These are phyloP conservation scores for Ganoderma multipileum DNA, from an alignment of 1,284 basidiomycete genomes.

Conservation along the genomic window DNA sequence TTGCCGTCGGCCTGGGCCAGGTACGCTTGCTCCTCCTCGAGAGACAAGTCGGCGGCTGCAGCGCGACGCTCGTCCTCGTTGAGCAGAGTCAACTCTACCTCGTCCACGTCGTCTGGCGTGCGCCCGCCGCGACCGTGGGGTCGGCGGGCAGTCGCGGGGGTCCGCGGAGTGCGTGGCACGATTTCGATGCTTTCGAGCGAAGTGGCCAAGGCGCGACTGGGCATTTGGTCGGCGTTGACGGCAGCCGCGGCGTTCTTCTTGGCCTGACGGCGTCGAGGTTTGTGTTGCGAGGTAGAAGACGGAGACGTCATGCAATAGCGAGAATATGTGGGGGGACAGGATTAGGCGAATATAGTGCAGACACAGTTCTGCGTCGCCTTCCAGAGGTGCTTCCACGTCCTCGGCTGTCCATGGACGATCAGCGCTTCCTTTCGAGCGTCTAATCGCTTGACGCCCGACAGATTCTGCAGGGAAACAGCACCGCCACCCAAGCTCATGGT, in stretches of 20 bases:
- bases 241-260: constrained; percentile 19
- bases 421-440: background rate
- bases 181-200: constrained; percentile 73
- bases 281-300: constrained; percentile 20
- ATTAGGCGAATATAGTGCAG: constrained; percentile 1
- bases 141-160: constrained; percentile 47
- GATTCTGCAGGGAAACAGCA: background rate
- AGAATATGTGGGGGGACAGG: background rate
- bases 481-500: background rate
- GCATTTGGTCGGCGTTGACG: constrained; percentile 21
- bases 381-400: constrained; percentile 1
- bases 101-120: constrained; percentile 46
- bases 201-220: constrained; percentile 40
- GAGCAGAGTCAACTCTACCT: constrained; percentile 70
- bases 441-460: background rate
- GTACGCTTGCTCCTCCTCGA: constrained; percentile 38
- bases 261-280: constrained; percentile 28
- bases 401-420: background rate
- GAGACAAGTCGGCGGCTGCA: constrained; percentile 49
- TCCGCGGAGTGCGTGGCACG: constrained; percentile 65
- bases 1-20: constrained; percentile 45
- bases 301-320: constrained; percentile 25
- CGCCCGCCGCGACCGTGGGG: constrained; percentile 40
- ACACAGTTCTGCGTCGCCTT: background rate
- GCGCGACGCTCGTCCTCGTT: constrained; percentile 61